Percentiles rank a stretch among this genome's conserved stretches.
Conservation (phyloP, 495 filamentous ascomycete genomes). For the Penicillium verhagenii region DNA sequence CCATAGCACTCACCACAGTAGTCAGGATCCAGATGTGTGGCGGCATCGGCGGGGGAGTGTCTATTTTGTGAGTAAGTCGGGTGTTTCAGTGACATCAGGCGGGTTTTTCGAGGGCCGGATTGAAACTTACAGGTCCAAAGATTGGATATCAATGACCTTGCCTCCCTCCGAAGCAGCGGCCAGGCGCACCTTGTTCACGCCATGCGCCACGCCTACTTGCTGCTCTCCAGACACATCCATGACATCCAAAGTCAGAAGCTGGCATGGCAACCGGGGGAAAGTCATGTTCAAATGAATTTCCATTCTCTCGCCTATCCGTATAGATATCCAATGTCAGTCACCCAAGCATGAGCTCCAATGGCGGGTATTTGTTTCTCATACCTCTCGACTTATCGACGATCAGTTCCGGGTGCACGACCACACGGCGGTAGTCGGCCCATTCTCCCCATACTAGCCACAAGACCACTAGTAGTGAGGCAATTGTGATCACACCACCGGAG, state of each 20-base stretch:
- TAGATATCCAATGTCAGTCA: conserved; percentile 1
- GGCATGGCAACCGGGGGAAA: conserved; percentile 91
- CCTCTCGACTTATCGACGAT: conserved; percentile 96
- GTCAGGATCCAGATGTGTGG: conserved; percentile 79
- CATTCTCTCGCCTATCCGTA: conserved; percentile 81
- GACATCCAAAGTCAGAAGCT: conserved; percentile 92
- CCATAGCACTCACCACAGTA: conserved; percentile 97
- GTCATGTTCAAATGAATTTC: conserved; percentile 98
- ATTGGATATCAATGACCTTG: conserved; percentile 69
- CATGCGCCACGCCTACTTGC: conserved; percentile 89
- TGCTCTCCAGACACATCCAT: conserved; percentile 99
- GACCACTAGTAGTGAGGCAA: conserved; percentile 81
- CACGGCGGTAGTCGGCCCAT: conserved; percentile 87
- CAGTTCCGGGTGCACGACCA: conserved; percentile 86
- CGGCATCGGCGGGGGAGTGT: conserved; percentile 60
- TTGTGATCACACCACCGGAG: conserved; percentile 91
- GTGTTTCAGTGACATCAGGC: neutral
- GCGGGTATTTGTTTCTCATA: conserved; percentile 30
- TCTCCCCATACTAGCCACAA: conserved; percentile 90
- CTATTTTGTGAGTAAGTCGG: conserved; percentile 34
- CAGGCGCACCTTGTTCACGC: conserved; percentile 84
- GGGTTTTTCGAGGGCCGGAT: neutral
- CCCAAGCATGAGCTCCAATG: conserved; percentile 2
- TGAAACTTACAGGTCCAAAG: conserved; percentile 66
- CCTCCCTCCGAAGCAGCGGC: conserved; percentile 70